These are phyloP conservation scores for Nevesoporus exiguus DNA, from an alignment of 768 basidiomycete genomes.

Conservation along the genomic window DNA sequence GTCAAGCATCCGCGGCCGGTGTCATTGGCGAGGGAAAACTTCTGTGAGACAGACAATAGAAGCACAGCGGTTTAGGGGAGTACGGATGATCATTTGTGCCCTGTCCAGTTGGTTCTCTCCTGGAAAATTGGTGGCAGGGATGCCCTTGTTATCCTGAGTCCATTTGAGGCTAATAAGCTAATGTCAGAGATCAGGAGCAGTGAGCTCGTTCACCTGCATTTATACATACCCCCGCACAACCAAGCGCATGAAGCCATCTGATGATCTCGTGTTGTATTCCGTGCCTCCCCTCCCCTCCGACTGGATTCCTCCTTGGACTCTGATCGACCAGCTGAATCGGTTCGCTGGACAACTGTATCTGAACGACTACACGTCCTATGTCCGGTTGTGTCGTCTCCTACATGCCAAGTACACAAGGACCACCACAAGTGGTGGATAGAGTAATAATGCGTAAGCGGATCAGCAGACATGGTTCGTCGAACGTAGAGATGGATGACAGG, in stretches of 20 bases:
- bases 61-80: neutral
- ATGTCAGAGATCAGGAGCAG: neutral
- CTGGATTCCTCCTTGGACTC: neutral
- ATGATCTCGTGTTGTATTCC: neutral
- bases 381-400: neutral
- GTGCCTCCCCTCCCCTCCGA: neutral
- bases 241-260: neutral
- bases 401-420: neutral
- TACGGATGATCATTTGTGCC: neutral
- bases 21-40: neutral
- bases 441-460: too few species aligned
- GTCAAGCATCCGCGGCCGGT: too few species aligned
- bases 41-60: neutral
- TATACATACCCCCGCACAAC: neutral
- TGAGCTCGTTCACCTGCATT: neutral
- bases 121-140: neutral
- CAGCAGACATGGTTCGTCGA: too few species aligned
- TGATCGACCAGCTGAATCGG: neutral
- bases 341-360: neutral
- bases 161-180: neutral
- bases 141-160: neutral
- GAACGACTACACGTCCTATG: neutral
- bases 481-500: too few species aligned
- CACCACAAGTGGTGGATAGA: neutral
- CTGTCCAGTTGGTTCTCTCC: neutral